Evolutionary conservation across 1,139 yeast genomes (phyloP), one percentile per base, ranked within the genome.

Genomic region (Candida sp.): DNA sequence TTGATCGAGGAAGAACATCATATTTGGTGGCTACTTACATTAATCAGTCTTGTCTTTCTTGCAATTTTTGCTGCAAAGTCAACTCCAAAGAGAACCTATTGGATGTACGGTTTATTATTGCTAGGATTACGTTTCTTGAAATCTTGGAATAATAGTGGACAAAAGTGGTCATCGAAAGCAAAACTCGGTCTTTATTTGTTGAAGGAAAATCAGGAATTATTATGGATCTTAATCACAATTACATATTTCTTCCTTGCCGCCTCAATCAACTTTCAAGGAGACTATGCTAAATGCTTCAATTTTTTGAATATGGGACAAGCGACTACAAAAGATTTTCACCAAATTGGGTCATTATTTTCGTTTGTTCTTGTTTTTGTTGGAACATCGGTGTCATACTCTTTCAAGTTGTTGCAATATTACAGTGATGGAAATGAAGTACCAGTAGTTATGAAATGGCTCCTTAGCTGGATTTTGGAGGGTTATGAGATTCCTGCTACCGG

Each of bases 1-100:
- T 72, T 90, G 49, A 87, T 93, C n/a, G 99, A 93, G 56, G 99
- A 93, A 60, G 99, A 93, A 57, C 96, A 93, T 57, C 97, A 90
- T 58, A 65, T 90, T 12, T 93, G 99, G 99, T 93, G 96, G 87
- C 85, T 93, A 76, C 70, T 82, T 15, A 66, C 79, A 0, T 64
- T 80, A 0, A 41, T 73, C 39, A 57, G 51, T 12, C 47, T 45
- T 21, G 43, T 36, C 22, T 59, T 43, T 35, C 58, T 49, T 36
- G 50, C 51, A 29, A 43, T 42, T 34, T 46, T 48, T 40, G 44
- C 44, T 11, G 49, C 48, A 29, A 47, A 49, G 22, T 43, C 49
- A 3, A 44, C 47, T 12, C 27, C 11, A 22, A 37, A 23, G 12
- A 33, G 35, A 22, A 44, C 45, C 5, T 36, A 45, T 1, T 22